Percentiles rank a stretch among this genome's conserved stretches.
phyloP scores from a whole-genome alignment of 139 green algal species.

The Picochlorum sp. region DNA sequence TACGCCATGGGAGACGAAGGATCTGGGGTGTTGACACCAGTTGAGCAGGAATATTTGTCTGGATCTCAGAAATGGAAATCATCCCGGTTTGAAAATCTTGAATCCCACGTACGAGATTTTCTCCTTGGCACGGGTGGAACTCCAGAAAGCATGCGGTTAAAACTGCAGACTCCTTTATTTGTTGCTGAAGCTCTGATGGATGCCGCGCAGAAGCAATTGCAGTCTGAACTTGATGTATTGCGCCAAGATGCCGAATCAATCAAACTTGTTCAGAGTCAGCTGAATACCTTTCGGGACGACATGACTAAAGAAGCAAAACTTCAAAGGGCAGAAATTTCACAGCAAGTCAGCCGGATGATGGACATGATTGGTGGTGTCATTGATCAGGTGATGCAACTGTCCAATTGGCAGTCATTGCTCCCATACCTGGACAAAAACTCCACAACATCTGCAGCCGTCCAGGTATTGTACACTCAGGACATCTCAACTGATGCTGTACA shows the following conservation, averaged over 20 bases:
- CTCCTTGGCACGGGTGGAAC: slow-evolving; percentile 39
- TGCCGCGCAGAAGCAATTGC: slow-evolving; percentile 49
- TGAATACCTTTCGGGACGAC: slow-evolving; percentile 53
- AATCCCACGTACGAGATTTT: slow-evolving; percentile 73
- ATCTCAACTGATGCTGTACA: slow-evolving; percentile 11
- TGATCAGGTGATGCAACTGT: slow-evolving; percentile 57
- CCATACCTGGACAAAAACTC: slow-evolving; percentile 39
- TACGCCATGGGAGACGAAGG: slow-evolving; percentile 25
- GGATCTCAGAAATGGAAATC: slow-evolving; percentile 33
- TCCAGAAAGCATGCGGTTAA: slow-evolving; percentile 80
- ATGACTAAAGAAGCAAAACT: slow-evolving; percentile 77
- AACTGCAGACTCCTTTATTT: slow-evolving; percentile 87
- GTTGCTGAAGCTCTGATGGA: slow-evolving; percentile 75
- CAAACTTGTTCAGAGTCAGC: slow-evolving; percentile 49
- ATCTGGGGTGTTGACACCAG: slow-evolving; percentile 21
- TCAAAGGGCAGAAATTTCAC: slow-evolving; percentile 22
- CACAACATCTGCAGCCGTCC: slow-evolving; percentile 14
- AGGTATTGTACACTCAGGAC: slow-evolving; percentile 13
- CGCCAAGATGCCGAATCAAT: slow-evolving; percentile 44
- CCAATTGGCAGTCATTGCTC: slow-evolving; percentile 51
- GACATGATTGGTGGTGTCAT: slow-evolving; percentile 39
- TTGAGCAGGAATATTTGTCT: slow-evolving; percentile 35
- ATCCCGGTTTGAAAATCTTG: slow-evolving; percentile 56
- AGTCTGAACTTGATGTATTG: slow-evolving; percentile 26
- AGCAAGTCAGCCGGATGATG: slow-evolving; percentile 29